These are phyloP conservation scores for Fraxinus sp. DNA, from an alignment of 305 asterid species.

Conservation along the genomic window DNA sequence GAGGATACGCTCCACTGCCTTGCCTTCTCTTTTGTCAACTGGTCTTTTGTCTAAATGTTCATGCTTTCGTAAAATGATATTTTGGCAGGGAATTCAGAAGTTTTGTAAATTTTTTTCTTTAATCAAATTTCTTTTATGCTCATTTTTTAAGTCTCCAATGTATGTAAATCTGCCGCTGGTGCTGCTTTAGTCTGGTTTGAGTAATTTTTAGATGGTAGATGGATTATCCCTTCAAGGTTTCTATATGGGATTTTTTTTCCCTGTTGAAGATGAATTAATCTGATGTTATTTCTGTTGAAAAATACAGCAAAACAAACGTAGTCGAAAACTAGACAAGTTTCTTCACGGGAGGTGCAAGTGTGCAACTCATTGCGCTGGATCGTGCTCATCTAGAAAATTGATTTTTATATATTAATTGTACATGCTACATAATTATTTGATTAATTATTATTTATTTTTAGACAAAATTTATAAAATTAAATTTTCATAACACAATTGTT, in stretches of 20 bases:
- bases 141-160: constrained; percentile 14
- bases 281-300: neutral
- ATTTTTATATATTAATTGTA: neutral
- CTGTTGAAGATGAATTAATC: neutral
- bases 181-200: neutral
- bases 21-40: constrained; percentile 80
- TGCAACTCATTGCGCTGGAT: neutral
- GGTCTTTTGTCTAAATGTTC: constrained; percentile 70
- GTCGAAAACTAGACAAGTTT: neutral
- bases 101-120: constrained; percentile 38
- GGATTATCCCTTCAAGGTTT: neutral
- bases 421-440: neutral
- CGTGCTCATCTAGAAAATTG: neutral
- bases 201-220: neutral
- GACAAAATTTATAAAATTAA: neutral
- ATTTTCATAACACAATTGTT: too few relatives aligned
- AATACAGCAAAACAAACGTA: neutral
- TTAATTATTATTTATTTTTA: too few relatives aligned
- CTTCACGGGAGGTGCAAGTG: neutral
- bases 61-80: neutral
- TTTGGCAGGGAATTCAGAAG: constrained; percentile 10
- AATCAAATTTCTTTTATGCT: constrained; percentile 16
- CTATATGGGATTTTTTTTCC: neutral
- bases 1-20: constrained; percentile 67
- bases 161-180: constrained; percentile 30